These are phyloP conservation scores for Oryza nivara DNA, from an alignment of 176 grass and related monocot genomes.

Conservation along the genomic window DNA sequence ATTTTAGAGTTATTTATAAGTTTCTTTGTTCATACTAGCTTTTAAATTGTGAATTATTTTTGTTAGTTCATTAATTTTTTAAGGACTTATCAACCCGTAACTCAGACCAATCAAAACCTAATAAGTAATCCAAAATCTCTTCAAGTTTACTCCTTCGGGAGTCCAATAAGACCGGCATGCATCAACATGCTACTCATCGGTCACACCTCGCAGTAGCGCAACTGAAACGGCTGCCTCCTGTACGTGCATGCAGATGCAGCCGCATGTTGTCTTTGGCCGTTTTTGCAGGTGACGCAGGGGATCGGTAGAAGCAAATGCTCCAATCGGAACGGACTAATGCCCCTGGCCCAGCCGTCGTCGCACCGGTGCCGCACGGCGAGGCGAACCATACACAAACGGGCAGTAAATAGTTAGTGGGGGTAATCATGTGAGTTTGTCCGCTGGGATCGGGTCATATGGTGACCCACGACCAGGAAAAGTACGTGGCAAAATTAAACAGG, in stretches of 20 bases:
- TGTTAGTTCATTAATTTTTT: too few species aligned
- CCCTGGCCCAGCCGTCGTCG: too few species aligned
- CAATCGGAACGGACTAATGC: background rate
- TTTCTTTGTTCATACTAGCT: too few species aligned
- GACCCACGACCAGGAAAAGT: conserved; percentile 20
- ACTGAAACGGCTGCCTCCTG: background rate
- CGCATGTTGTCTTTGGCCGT: background rate
- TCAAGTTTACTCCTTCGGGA: background rate
- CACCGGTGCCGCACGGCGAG: background rate
- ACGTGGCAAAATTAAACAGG: background rate
- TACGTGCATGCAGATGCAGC: background rate
- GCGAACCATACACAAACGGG: background rate
- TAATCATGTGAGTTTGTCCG: conserved; percentile 22
- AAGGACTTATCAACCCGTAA: too few species aligned
- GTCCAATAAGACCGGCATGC: background rate
- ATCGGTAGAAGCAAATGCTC: background rate
- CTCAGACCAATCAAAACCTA: too few species aligned
- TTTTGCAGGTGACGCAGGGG: background rate
- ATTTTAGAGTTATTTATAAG: too few species aligned
- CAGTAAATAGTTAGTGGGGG: conserved; percentile 1
- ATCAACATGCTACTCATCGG: background rate
- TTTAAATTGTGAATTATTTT: too few species aligned
- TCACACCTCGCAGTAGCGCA: too few species aligned
- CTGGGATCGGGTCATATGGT: background rate
- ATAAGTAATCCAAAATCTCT: background rate